Conservation (phyloP, 1,139 yeast genomes). For the Scheffersomyces illinoinensis region DNA sequence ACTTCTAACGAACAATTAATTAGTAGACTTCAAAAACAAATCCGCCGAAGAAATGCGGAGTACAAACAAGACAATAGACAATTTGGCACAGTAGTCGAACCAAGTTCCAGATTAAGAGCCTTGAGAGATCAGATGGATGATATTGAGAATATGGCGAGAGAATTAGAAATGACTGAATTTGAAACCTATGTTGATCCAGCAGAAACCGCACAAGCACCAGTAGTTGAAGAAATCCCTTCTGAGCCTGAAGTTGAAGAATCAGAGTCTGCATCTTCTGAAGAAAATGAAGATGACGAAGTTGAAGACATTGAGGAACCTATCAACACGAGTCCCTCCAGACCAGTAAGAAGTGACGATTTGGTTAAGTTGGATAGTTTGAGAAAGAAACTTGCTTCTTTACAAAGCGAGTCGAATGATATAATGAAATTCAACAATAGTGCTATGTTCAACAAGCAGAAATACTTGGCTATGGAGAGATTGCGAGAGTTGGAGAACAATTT, state of each 20-base stretch:
- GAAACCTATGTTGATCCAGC: slow-evolving; percentile 36
- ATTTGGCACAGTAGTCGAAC: slow-evolving; percentile 65
- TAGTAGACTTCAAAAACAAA: slow-evolving; percentile 55
- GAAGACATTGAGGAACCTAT: slow-evolving; percentile 15
- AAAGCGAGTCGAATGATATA: slow-evolving; percentile 72
- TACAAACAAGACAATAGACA: slow-evolving; percentile 57
- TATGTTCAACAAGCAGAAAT: slow-evolving; percentile 56
- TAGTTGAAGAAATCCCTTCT: slow-evolving; percentile 12
- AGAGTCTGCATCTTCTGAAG: slow-evolving; percentile 19
- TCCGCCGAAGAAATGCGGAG: slow-evolving; percentile 64
- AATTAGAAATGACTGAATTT: slow-evolving; percentile 83
- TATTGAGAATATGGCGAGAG: slow-evolving; percentile 81
- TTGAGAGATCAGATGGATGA: slow-evolving; percentile 85
- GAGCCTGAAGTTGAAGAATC: slow-evolving; percentile 18
- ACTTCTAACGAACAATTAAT: slow-evolving; percentile 48
- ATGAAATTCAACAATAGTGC: slow-evolving; percentile 67
- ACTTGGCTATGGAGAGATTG: slow-evolving; percentile 66
- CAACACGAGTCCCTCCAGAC: slow-evolving; percentile 26
- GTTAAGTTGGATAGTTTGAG: slow-evolving; percentile 54
- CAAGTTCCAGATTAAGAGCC: slow-evolving; percentile 72
- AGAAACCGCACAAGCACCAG: slow-evolving; percentile 3
- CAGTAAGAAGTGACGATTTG: slow-evolving; percentile 43
- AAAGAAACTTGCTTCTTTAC: slow-evolving; percentile 58
- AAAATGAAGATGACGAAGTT: slow-evolving; percentile 17
- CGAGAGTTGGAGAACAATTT: slow-evolving; percentile 62